Percentiles rank a stretch among this genome's conserved stretches.
Evolutionary conservation across 345 rosid species (phyloP).

Genomic region (Eucalyptus erythrocorys): DNA sequence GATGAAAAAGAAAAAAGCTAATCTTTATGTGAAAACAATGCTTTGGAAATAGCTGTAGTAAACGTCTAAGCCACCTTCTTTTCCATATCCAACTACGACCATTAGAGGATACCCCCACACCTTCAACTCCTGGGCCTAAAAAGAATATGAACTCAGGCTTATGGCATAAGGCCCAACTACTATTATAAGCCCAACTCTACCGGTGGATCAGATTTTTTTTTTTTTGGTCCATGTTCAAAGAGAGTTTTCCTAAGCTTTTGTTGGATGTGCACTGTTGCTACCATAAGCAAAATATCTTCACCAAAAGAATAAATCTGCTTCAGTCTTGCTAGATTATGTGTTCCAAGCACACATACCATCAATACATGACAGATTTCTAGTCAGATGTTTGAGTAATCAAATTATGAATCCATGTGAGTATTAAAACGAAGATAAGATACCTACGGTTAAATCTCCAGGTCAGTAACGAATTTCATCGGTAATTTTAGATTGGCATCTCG

Average conservation of each 20-base stretch:
- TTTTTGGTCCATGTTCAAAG: too few relatives aligned
- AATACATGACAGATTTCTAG: background rate
- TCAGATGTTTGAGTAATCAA: background rate
- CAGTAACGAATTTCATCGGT: background rate
- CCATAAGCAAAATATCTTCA: background rate
- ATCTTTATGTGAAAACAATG: background rate
- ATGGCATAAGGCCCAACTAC: background rate
- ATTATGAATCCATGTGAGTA: background rate
- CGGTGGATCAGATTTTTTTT: background rate
- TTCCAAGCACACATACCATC: background rate
- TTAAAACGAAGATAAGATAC: rapidly evolving
- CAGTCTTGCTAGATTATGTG: background rate
- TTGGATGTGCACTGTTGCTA: background rate
- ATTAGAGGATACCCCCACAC: background rate
- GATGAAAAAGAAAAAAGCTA: background rate
- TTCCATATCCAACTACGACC: background rate
- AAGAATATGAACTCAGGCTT: background rate
- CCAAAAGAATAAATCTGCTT: background rate
- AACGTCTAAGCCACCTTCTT: background rate
- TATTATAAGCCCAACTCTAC: background rate
- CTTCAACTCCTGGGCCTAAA: background rate
- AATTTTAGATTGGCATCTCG: background rate
- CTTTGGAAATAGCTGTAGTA: background rate
- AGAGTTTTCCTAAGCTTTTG: background rate
- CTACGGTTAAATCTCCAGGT: background rate